Conservation (phyloP, 1,284 basidiomycete species). For the Pisolithus thermaeus region DNA sequence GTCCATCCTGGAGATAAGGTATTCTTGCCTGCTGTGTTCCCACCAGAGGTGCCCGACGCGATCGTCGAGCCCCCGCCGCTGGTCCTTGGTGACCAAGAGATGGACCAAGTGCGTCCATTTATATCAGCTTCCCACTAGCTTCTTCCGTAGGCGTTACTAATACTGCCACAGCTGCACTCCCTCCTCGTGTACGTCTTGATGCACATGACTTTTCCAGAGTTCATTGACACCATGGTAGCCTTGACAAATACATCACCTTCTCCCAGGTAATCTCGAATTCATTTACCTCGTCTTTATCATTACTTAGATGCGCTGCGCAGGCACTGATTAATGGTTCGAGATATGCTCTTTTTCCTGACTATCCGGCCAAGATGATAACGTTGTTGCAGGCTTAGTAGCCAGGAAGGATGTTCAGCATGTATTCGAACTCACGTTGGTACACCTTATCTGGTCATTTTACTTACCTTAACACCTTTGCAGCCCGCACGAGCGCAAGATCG, state of each 20-base stretch:
- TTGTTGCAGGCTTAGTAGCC: slow-evolving; percentile 37
- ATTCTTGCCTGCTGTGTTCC: slow-evolving; percentile 39
- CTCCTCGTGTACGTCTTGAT: slow-evolving; percentile 47
- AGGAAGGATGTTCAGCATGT: slow-evolving; percentile 44
- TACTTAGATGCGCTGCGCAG: slow-evolving; percentile 22
- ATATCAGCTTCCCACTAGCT: slow-evolving; percentile 2
- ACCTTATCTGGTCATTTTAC: slow-evolving; percentile 9
- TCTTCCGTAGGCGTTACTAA: background rate
- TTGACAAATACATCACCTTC: slow-evolving; percentile 62
- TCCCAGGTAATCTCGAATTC: slow-evolving; percentile 38
- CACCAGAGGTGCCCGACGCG: slow-evolving; percentile 17
- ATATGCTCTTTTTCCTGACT: background rate
- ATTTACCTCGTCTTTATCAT: background rate
- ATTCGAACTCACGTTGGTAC: slow-evolving; percentile 50
- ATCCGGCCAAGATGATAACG: slow-evolving; percentile 7
- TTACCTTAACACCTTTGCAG: slow-evolving; percentile 27
- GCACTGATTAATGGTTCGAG: slow-evolving; percentile 48
- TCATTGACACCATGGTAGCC: slow-evolving; percentile 28
- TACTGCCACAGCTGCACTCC: slow-evolving; percentile 40
- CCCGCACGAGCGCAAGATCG: slow-evolving; percentile 52
- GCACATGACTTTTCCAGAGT: background rate
- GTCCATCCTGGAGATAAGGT: slow-evolving; percentile 35
- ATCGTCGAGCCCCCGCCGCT: slow-evolving; percentile 1
- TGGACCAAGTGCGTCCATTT: slow-evolving; percentile 15
- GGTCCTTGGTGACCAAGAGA: slow-evolving; percentile 19